Base-by-base conservation (phyloP, 1,284 basidiomycete species). In the Apiotrichum domesticum region DNA sequence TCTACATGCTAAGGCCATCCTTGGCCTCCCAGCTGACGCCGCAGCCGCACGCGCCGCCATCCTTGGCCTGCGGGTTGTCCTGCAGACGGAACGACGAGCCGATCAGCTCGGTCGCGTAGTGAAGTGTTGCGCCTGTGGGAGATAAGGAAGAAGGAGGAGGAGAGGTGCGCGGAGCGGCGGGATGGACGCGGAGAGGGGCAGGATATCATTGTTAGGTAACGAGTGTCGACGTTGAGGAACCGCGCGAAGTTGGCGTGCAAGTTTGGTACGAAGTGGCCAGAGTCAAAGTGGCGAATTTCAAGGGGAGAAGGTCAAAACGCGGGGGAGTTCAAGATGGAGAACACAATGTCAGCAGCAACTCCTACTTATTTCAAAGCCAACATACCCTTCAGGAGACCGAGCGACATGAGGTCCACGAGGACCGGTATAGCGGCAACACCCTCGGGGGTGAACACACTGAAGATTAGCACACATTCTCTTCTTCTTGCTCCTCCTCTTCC, bases 81-180 rank as follows among this genome's bases (percentile, higher is more conserved):
- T 75, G 64, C 55, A 83, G 71, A 41, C 78, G 66, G 66, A 83
- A 83, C n/a, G 78, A 77, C 15, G 75, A 78, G 3, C 81, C 81
- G 47, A 83, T 83, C 41, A 83, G 72, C 61, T 83, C 81, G 1
- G 81, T 82, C n/a, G 80, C 80, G 63, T 80, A 80, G 66, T 82
- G 80, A n/a, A 83, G 69, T 3, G 80, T 82, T 6, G 79, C 74
- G 40, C 80, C 80, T 63, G 21, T 21, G 21, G 21, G 21, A 21
- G 21, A 21, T 21, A 21, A 21, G 21, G 21, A 21, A 21, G 21
- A 21, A 21, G 21, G 21, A 21, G 21, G 21, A 21, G 21, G 21
- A 21, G 21, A 21, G 21, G 21, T 21, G 21, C 21, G 21, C 21
- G 21, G 21, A 21, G 21, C 21, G 21, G 21, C 21, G 21, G 21